Base-by-base conservation (phyloP, 2,329 filamentous ascomycete genomes). In the Aureobasidium subglaciale region DNA sequence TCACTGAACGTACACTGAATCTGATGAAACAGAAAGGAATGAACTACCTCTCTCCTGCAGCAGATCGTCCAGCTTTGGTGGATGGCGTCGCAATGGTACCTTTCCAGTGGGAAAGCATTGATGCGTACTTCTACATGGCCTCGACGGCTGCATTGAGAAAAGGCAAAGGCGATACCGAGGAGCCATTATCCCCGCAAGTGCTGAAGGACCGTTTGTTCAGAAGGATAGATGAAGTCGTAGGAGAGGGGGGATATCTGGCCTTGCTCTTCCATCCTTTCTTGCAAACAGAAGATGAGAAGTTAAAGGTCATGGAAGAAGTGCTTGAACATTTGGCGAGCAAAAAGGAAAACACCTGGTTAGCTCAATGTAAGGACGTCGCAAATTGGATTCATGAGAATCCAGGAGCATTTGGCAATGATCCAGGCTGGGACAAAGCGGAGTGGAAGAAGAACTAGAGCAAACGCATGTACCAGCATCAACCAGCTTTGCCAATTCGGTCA, bases 111-210 rank as follows among this genome's bases (percentile, higher is more conserved):
- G 56, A 57, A 15, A 64, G 59, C 13, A 65, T 68, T 9, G 67
- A 69, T 59, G 67, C 67, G 2, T 67, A 64, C 53, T 69, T 65
- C 57, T 68, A 68, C 48, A 67, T 69, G 65, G 63, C 65, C 16
- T 50, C 59, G 1, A 67, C 67, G 38, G 55, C 59, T 20, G 62
- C 60, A 13, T 50, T 69, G 40, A 59, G 67, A 24, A 61, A 60
- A 55, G 57, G 61, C 45, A 68, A 67, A 46, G 64, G 61, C 10
- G 61, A 64, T 35, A 24, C 55, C 6, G 62, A 60, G 37, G 58
- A 61, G 34, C 22, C 60, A 5, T 58, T 64, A 40, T 52, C 49
- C 10, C 59, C 63, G 20, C 49, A 59, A 13, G 55, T 60, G 9
- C 54, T 69, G 37, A 61, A 60, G 22, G 30, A 60, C 27, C 54